These are phyloP conservation scores for Mallotus nudiflorus DNA, from an alignment of 345 rosid species.

Conservation along the genomic window DNA sequence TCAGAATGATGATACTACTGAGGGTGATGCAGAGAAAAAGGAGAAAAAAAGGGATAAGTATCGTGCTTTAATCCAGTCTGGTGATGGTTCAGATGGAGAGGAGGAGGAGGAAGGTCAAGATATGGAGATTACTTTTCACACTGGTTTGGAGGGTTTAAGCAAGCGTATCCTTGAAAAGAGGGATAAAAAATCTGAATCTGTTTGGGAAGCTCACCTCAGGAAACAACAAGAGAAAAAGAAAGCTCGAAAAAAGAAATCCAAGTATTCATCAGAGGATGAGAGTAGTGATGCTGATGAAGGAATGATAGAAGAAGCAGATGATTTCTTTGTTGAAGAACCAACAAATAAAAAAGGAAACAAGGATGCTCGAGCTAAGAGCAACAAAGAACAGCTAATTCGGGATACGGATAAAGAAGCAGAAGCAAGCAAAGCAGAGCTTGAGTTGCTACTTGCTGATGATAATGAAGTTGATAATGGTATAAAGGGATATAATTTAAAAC, in stretches of 20 bases:
- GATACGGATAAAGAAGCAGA: conserved; percentile 43
- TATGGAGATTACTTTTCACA: conserved; percentile 91
- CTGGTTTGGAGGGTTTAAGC: conserved; percentile 88
- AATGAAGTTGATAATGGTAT: conserved; percentile 50
- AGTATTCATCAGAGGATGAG: conserved; percentile 48
- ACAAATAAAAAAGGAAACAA: conserved; percentile 42
- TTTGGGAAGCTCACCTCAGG: conserved; percentile 69
- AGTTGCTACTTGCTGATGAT: conserved; percentile 78
- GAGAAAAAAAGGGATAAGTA: conserved; percentile 54
- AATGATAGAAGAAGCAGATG: conserved; percentile 47
- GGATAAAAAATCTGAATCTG: conserved; percentile 68
- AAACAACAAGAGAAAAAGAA: conserved; percentile 70
- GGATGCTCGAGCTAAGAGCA: conserved; percentile 25
- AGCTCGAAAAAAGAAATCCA: conserved; percentile 54
- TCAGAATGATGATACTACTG: conserved; percentile 29
- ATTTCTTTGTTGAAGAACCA: conserved; percentile 73
- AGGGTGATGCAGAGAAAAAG: conserved; percentile 44
- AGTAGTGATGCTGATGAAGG: conserved; percentile 17
- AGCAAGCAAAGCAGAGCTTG: conserved; percentile 82
- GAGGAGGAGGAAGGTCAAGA: conserved; percentile 59
- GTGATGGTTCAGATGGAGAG: conserved; percentile 63
- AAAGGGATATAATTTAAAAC: conserved; percentile 84
- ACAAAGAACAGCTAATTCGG: conserved; percentile 28
- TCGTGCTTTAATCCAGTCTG: conserved; percentile 62
- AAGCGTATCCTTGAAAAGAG: conserved; percentile 72